phyloP scores from a whole-genome alignment of 2,329 filamentous ascomycete genomes.

The Proliferodiscus dingleyae region DNA sequence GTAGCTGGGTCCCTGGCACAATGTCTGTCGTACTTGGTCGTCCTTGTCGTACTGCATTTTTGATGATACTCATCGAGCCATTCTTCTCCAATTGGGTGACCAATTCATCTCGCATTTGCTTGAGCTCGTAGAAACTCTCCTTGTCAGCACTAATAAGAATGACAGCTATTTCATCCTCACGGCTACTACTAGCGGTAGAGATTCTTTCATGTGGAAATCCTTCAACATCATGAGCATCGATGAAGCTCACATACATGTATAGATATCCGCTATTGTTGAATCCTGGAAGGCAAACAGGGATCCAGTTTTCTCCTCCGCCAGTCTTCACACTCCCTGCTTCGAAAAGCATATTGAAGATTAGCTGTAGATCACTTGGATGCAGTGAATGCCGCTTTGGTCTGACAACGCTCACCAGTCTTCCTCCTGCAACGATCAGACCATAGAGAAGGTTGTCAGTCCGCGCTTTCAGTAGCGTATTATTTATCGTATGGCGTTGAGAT shows the following conservation, averaged over 20 bases:
- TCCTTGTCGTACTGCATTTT: slow-evolving; percentile 62
- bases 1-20: slow-evolving; percentile 71
- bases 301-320: slow-evolving; percentile 95
- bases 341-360: slow-evolving; percentile 99
- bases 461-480: slow-evolving; percentile 77
- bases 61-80: slow-evolving; percentile 70
- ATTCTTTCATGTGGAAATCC: slow-evolving; percentile 40
- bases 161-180: slow-evolving; percentile 79
- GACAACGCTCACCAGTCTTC: slow-evolving; percentile 89
- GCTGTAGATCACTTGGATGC: slow-evolving; percentile 89
- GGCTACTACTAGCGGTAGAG: slow-evolving; percentile 63
- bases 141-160: slow-evolving; percentile 89
- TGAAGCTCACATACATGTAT: slow-evolving; percentile 99
- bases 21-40: slow-evolving; percentile 71
- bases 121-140: slow-evolving; percentile 87
- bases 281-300: slow-evolving; percentile 88
- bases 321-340: slow-evolving; percentile 89
- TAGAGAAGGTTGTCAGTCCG: slow-evolving; percentile 79
- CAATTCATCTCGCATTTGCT: slow-evolving; percentile 63
- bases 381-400: slow-evolving; percentile 91
- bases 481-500: slow-evolving; percentile 78
- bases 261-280: slow-evolving; percentile 97
- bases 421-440: slow-evolving; percentile 87
- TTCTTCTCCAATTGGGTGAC: slow-evolving; percentile 69
- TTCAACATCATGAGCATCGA: slow-evolving; percentile 56